Evolutionary conservation across 2,329 filamentous ascomycete genomes (phyloP), one percentile per base, ranked within the genome.

Genomic region (Daldinia sp.): DNA sequence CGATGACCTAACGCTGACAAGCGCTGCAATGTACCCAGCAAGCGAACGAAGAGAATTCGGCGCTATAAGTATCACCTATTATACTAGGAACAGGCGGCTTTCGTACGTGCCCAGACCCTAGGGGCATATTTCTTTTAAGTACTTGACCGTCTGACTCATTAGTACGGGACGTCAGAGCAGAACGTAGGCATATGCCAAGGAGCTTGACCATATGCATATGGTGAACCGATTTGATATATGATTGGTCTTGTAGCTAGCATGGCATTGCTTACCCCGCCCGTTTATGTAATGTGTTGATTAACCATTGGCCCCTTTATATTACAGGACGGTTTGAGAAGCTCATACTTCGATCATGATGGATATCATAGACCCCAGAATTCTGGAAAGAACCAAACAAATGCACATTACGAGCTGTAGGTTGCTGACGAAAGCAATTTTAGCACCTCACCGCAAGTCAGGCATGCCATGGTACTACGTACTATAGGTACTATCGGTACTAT

Each of bases 211-310:
- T 15, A 59, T 48, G 13, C 26, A 26, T 55, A 59, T 66, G 41
- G 28, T 37, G 48, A 28, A 57, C 51, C n/a, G 20, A 53, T 35
- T n/a, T 41, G 44, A 37, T 18, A 46, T 18, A 30, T 66, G 56
- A 66, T 69, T 68, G 66, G 68, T 6, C 35, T 59, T 30, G 15
- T 39, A 33, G 37, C 3, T 50, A 20, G 37, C 51, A 12, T 39
- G 48, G 46, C 28, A 51, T 35, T 67, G 60, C 66, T 71, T 71
- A 71, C 60, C 5, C 46, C 18, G 51, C 46, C 44, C 64, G 59
- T 64, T 66, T 65, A 64, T 69, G 53, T 66, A 64, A 67, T 69
- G 53, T 64, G 57, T 67, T 58, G 66, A 46, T 23, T 46, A 26
- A 28, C 28, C n/a, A 66, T 69, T 71, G 68, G 68, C 30, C 58